Base-by-base conservation (phyloP, 164 flowering plant genomes). In the Vitis rotundifolia region DNA sequence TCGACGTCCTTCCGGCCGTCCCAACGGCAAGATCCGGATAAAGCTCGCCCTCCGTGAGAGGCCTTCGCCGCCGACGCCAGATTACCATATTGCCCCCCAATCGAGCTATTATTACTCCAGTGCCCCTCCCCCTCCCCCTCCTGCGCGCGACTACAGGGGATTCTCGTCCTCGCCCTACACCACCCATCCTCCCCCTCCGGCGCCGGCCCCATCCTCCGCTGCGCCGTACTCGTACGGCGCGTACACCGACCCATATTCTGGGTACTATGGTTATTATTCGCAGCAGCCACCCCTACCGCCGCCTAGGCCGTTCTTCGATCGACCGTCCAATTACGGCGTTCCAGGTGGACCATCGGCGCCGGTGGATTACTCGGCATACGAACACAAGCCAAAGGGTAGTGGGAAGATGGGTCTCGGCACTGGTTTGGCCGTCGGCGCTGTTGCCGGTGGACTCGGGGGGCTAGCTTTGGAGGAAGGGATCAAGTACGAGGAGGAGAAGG, bases 341-440 rank as follows among this genome's bases (percentile, higher is more conserved):
- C 66, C 72, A 52, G 49, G 66, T 61, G 72, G 65, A 1, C 72
- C 72, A 1, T 69, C 72, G 5, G 71, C 71, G 59, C 72, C 65
- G 11, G 65, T 51, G 16, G 72, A 69, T 52, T 68, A 55, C 11
- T 50, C 71, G 19, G 9, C 66, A 9, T 6, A 49, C 9, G 72
- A 69, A 16, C 51, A 61, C 26, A 50, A 28, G 65, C 72, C 65
- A 16, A 37, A 37, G 44, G 6, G 0, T 37, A 37, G 44, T 37
- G 44, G 44, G 0, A 37, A 37, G 44, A 37, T 37, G 44, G 44
- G 44, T 37, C 6, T 37, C 44, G 44, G 44, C 7, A 37, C 44
- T 37, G 44, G 44, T 16, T 52, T 65, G 72, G 11, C 66, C 72
- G 49, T 69, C 53, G 11, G 66, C 66, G 66, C 72, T 5, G 72